These are phyloP conservation scores for Tephrocybe sp. DNA, from an alignment of 768 basidiomycete genomes.

Conservation along the genomic window DNA sequence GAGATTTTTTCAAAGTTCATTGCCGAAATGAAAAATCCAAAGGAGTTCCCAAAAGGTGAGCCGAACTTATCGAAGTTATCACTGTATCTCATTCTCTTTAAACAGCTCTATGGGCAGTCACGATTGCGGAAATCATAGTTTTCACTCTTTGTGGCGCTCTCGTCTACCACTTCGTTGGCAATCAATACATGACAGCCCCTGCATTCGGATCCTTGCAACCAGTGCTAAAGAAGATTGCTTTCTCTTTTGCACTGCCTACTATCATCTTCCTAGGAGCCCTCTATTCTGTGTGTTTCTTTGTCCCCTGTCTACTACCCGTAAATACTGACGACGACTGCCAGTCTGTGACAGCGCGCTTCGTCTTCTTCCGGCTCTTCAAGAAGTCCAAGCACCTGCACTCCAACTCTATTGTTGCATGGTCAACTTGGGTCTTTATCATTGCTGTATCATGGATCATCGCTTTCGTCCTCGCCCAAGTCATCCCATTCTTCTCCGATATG, in stretches of 20 bases:
- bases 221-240: conserved; percentile 41
- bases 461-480: conserved; percentile 34
- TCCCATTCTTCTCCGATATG: conserved; percentile 40
- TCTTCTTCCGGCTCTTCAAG: conserved; percentile 45
- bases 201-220: conserved; percentile 41
- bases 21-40: conserved; percentile 48
- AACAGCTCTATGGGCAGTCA: conserved; percentile 42
- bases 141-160: conserved; percentile 45
- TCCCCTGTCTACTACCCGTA: not conserved
- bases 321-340: not conserved
- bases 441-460: conserved; percentile 32
- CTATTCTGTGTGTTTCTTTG: conserved; percentile 34
- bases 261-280: conserved; percentile 44
- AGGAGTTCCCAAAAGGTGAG: conserved; percentile 43
- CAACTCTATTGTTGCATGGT: conserved; percentile 32
- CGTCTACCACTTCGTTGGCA: conserved; percentile 38
- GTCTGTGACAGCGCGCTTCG: conserved; percentile 43
- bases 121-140: conserved; percentile 40
- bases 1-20: conserved; percentile 31
- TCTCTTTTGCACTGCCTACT: conserved; percentile 46
- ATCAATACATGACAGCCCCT: conserved; percentile 45
- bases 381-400: conserved; percentile 36
- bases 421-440: conserved; percentile 30
- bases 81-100: too few relatives aligned
- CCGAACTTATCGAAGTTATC: not conserved